Base-by-base conservation (phyloP, 768 basidiomycete species). In the Collybiopsis luxurians region DNA sequence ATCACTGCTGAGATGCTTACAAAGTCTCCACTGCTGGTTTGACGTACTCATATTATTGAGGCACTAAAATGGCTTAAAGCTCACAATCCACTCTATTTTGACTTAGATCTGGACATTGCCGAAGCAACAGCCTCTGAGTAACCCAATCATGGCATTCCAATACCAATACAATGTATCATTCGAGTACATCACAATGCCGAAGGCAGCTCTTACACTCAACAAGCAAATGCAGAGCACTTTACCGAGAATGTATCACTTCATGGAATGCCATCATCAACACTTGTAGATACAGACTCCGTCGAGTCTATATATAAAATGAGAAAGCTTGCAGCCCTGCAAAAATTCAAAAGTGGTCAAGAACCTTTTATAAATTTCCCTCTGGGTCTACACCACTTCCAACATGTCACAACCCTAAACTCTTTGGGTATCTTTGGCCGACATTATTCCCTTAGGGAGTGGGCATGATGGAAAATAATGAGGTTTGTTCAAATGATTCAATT, bases 391-490 rank as follows among this genome's bases (percentile, higher is more conserved):
- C 64, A 7, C 38, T 59, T 23, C 34, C 57, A 19, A 61, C 62
- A 19, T 44, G 38, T 19, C 48, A 61, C 2, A 63, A 63, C 51
- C 64, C 64, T 4, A 38, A 40, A 10, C 39, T 65, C 27, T 65
- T 43, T 55, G 60, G 58, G 12, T 49, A 44, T 28, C 42, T 65
- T 17, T 65, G 58, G 56, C 64, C 64, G 30, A 63, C 63, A 21
- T 54, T 65, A 10, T 65, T 65, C 23, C 64, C 64, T 28, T 64
- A 61, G 17, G 64, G 64, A 21, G 58, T 61, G 13, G 64, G 64
- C 12, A 61, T 59, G 53, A 55, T 65, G 30, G 62, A 65, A n/a
- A 55, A 60, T 27, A 48, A 44, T 23, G 42, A 53, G 34, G 49
- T 54, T 1, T 24, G 49, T 27, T 47, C 57, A 12, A 34, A 49